Base-by-base conservation (phyloP, 257 asterid species). In the Ballota nigra region DNA sequence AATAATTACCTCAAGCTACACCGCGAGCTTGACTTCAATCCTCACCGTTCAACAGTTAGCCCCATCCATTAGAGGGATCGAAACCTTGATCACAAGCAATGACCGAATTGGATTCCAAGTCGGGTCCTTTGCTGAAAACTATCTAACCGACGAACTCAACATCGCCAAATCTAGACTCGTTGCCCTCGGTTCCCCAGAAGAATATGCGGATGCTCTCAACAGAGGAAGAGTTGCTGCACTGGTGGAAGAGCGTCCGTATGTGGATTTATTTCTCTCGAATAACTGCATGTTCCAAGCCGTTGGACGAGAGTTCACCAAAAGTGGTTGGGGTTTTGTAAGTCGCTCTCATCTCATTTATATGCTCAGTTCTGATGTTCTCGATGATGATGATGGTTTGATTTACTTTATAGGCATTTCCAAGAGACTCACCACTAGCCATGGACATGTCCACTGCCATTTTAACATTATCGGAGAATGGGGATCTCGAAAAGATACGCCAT, bases 301-400 rank as follows among this genome's bases (percentile, higher is more conserved):
- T 38, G 97, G 96, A 29, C 84, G 63, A 51, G 90, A 87, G 77
- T 89, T 91, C 80, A 89, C 97, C 3, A 84, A 71, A 71, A 86
- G 90, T 16, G 92, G 96, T 0, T 87, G 92, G 97, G 97, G 96
- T 63, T 91, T 89, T 43, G 97, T 91, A 71, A 87, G 96, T 80
- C 26, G 68, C 67, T 72, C 65, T 68, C 28, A 51, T 55, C 66
- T 74, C 58, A 55, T 45, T 11, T 45, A 45, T 45, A 20, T 41
- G 4, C 36, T 31, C 36, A 31, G 4, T 33, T 33, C 38, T 33
- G 38, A 33, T 33, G 34, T 29, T 29, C 4, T 29, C 5, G 38
- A 33, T 53, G 28, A 9, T 52, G 29, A 2, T 52, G 59, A 19
- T 53, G 60, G 60, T 53, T 53, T 0, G n/a, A 52, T 12, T n/a